Conservation (phyloP, 2,329 filamentous ascomycete species). For the Cercospora beticola region DNA sequence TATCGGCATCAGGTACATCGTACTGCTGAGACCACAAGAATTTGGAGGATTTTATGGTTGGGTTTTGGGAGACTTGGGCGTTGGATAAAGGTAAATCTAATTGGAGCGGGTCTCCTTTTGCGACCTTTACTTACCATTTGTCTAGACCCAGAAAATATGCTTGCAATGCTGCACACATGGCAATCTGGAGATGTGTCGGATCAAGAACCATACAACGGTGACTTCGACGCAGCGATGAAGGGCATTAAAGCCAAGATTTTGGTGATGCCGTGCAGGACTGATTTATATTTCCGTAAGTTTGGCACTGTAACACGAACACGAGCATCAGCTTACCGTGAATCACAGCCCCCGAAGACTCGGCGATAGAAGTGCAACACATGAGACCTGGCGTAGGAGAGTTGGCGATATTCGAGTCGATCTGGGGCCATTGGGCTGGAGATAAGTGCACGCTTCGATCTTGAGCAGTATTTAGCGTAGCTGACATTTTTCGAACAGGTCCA, state of each 20-base stretch:
- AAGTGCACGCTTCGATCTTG: neutral
- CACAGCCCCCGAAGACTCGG: neutral
- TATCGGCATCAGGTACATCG: neutral
- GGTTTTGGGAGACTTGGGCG: neutral
- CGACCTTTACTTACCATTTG: neutral
- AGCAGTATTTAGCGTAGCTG: neutral
- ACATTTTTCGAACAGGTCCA: neutral
- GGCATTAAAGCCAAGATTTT: neutral
- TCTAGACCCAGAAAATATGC: neutral
- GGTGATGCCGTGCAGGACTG: neutral
- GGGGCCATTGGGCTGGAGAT: neutral
- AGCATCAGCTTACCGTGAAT: neutral
- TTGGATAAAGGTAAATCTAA: neutral
- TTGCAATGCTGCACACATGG: neutral
- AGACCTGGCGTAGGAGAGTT: neutral
- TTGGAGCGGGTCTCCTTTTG: neutral
- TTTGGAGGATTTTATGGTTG: neutral
- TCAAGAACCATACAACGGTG: neutral
- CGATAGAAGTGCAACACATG: neutral
- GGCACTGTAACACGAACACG: neutral
- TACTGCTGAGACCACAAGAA: neutral
- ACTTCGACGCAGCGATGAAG: neutral
- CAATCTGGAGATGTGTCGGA: neutral
- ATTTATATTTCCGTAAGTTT: neutral
- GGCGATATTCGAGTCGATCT: neutral